phyloP scores from a whole-genome alignment of 2,329 filamentous ascomycete species.

The Fusarium algeriense region DNA sequence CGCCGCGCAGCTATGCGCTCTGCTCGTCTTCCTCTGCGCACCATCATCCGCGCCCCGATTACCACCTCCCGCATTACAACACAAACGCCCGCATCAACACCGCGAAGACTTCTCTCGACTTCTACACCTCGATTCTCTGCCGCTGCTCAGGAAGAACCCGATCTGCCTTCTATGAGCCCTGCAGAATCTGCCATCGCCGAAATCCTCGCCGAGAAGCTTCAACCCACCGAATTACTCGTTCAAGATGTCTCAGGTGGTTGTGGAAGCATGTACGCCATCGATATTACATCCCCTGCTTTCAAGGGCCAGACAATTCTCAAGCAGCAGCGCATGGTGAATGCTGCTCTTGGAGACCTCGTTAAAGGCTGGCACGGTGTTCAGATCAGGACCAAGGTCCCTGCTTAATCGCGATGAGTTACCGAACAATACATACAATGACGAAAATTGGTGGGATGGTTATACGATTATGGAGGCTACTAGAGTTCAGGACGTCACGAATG shows the following conservation, averaged over 20 bases:
- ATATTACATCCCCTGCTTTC: conserved; percentile 79
- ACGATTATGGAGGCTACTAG: conserved; percentile 11
- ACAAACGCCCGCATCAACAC: conserved; percentile 7
- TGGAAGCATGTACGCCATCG: conserved; percentile 88
- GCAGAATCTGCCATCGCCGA: conserved; percentile 72
- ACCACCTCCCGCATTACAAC: conserved; percentile 14
- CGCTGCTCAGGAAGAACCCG: conserved; percentile 24
- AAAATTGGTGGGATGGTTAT: not conserved
- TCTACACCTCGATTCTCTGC: conserved; percentile 21
- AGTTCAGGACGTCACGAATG: not conserved
- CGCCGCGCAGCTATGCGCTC: conserved; percentile 45
- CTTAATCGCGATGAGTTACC: conserved; percentile 9
- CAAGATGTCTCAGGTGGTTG: conserved; percentile 87
- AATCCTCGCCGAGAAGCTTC: conserved; percentile 62
- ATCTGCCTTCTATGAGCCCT: conserved; percentile 53
- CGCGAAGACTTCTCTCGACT: conserved; percentile 24
- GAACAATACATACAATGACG: not conserved
- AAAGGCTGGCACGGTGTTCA: conserved; percentile 88
- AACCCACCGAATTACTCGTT: conserved; percentile 69
- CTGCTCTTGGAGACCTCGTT: conserved; percentile 78
- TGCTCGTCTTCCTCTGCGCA: conserved; percentile 20
- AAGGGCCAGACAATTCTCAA: conserved; percentile 78
- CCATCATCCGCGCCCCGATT: conserved; percentile 23
- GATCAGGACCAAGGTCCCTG: conserved; percentile 73
- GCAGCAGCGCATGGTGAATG: conserved; percentile 86